Evolutionary conservation across 495 filamentous ascomycete species (phyloP).

Genomic region (Neurospora tetraspora): DNA sequence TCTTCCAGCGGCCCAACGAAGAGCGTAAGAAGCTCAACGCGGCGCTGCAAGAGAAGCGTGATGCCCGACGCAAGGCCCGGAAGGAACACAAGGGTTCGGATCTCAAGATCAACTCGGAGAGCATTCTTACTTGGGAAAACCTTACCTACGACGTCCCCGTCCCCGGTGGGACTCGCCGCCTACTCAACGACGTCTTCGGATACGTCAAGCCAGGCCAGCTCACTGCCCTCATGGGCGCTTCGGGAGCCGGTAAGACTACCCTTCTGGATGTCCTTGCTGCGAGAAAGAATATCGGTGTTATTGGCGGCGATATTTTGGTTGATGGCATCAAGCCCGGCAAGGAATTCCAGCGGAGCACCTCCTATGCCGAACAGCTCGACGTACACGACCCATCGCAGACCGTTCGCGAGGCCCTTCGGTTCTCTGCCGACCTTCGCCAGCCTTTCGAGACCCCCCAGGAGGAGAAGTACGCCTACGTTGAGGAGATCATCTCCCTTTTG

Average conservation of each 20-base stretch:
- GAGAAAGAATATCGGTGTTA: conserved; percentile 70
- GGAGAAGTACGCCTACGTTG: conserved; percentile 78
- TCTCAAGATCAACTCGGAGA: conserved; percentile 56
- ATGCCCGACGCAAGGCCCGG: conserved; percentile 41
- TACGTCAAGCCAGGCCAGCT: conserved; percentile 72
- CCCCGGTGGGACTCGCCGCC: conserved; percentile 52
- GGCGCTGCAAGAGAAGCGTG: conserved; percentile 46
- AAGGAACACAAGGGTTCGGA: conserved; percentile 39
- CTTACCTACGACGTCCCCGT: conserved; percentile 73
- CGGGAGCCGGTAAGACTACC: conserved; percentile 82
- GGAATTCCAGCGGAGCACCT: conserved; percentile 70
- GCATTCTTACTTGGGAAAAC: conserved; percentile 68
- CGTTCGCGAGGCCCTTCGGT: conserved; percentile 74
- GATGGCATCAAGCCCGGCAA: conserved; percentile 57
- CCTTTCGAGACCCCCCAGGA: conserved; percentile 53
- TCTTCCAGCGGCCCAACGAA: conserved; percentile 59
- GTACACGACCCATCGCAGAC: conserved; percentile 69
- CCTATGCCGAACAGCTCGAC: conserved; percentile 77
- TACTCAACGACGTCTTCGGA: conserved; percentile 64
- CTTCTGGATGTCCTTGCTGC: conserved; percentile 68
- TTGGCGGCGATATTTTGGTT: conserved; percentile 62
- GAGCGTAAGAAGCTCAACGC: conserved; percentile 63
- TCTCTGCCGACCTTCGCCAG: conserved; percentile 75
- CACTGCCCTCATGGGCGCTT: conserved; percentile 76
- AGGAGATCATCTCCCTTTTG: conserved; percentile 67